phyloP scores from a whole-genome alignment of 176 grass and related monocot genomes.

The Neostapfia colusana region DNA sequence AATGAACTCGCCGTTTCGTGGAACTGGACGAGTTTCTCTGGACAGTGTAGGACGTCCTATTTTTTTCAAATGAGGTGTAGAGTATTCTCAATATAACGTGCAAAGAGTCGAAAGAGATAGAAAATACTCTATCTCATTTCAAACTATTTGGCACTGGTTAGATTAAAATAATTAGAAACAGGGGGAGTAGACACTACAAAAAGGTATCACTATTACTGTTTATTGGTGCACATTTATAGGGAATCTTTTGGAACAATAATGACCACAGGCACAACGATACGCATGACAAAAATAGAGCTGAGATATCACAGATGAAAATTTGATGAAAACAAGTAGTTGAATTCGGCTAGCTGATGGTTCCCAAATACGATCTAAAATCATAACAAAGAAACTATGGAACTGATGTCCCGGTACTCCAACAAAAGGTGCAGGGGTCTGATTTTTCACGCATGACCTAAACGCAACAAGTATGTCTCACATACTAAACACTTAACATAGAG shows the following conservation, averaged over 20 bases:
- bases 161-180: too few species aligned
- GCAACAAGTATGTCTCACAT: constrained; percentile 52
- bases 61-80: too few species aligned
- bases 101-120: too few species aligned
- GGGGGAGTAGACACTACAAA: too few species aligned
- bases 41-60: too few species aligned
- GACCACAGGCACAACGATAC: background rate
- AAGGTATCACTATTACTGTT: too few species aligned
- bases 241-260: background rate
- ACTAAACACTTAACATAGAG: constrained; percentile 51
- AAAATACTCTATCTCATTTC: too few species aligned
- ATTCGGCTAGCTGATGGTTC: constrained; percentile 25
- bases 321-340: constrained; percentile 4
- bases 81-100: too few species aligned
- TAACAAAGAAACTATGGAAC: constrained; percentile 44
- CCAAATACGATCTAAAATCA: constrained; percentile 34
- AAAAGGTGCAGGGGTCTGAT: constrained; percentile 29
- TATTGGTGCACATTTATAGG: too few species aligned
- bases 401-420: constrained; percentile 42
- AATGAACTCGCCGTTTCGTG: too few species aligned
- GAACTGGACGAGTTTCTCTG: too few species aligned
- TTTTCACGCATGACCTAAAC: constrained; percentile 43
- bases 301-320: background rate
- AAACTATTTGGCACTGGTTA: too few species aligned
- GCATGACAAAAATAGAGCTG: background rate